Evolutionary conservation across 495 filamentous ascomycete species (phyloP), one percentile per base, ranked within the genome.

Genomic region (Penicillium macrosclerotiorum): DNA sequence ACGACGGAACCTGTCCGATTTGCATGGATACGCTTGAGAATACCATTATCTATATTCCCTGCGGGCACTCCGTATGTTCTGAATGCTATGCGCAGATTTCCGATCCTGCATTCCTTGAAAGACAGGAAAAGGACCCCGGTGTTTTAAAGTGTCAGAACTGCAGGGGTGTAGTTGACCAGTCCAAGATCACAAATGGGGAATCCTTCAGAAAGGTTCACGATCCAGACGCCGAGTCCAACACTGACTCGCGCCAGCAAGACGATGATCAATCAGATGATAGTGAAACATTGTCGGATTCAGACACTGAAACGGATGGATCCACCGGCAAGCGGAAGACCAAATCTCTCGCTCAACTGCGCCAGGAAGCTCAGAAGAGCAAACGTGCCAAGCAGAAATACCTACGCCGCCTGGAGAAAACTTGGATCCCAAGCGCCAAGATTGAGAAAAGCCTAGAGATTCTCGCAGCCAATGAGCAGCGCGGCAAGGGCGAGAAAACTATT

Each of bases 41-140:
- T 47, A 85, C 93, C 0, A 75, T 83, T 4, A 86, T 96, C 48
- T 82, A 92, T 60, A 75, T 86, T 48, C 89, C 90, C 2, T 96
- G 91, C 51, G 91, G 91, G 19, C 91, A 96, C 64, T 77, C 81
- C 44, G 83, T 82, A 17, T 96, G 91, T 62, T 64, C 77, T 0
- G 85, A 89, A 50, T 95, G 91, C 56, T 85, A 95, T 59, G 74
- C 82, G 0, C 83, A 78, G 40, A 78, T 95, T 32, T 79, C 81
- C 3, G 85, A 86, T 50, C 81, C 81, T 1, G 71, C 72, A 4
- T 68, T 34, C 62, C 85, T 42, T 63, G 65, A 85, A 84, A 26
- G 83, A 86, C 49, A n/a, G n/a, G n/a, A n/a, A n/a, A n/a, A n/a
- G n/a, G 72, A 73, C 26, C 63, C 60, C 0, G 60, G 58, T n/a